Percentiles rank a stretch among this genome's conserved stretches.
phyloP scores from a whole-genome alignment of 2,329 filamentous ascomycete species.

The Cordyceps javanica region DNA sequence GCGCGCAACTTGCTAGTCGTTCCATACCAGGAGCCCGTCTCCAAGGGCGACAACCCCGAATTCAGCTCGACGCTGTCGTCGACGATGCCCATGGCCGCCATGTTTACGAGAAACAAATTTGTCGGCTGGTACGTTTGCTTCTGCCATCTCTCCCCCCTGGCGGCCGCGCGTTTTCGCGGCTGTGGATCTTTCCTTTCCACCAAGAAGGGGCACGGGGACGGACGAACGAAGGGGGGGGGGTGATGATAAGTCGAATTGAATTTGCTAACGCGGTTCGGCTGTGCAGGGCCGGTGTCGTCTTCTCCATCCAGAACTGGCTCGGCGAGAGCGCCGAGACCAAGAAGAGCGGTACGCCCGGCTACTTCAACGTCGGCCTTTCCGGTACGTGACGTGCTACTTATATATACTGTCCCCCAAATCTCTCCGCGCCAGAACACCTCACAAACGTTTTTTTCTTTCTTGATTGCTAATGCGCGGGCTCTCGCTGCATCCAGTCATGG shows the following conservation, averaged over 20 bases:
- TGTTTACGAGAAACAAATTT: slow-evolving; percentile 87
- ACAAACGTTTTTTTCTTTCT: background rate
- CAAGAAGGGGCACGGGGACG: slow-evolving; percentile 9
- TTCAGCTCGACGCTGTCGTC: slow-evolving; percentile 65
- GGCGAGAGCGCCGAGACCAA: slow-evolving; percentile 64
- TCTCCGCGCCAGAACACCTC: no score
- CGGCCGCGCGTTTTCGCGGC: background rate
- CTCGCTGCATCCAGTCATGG: slow-evolving; percentile 40
- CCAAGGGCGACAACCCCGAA: slow-evolving; percentile 59
- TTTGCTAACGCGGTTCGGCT: background rate
- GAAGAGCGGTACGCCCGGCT: slow-evolving; percentile 61
- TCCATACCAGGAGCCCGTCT: slow-evolving; percentile 73
- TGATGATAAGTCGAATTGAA: no score
- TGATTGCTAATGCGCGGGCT: slow-evolving; percentile 14
- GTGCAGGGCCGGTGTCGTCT: slow-evolving; percentile 62
- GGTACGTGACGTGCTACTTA: no score
- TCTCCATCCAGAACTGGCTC: slow-evolving; percentile 71
- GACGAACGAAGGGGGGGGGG: no score
- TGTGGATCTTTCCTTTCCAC: no score
- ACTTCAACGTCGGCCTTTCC: slow-evolving; percentile 73
- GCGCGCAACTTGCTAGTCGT: slow-evolving; percentile 54
- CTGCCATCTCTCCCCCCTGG: background rate
- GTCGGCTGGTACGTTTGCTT: slow-evolving; percentile 55
- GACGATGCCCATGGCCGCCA: slow-evolving; percentile 91
- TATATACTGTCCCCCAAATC: no score